Base-by-base conservation (phyloP, 331 rosid genomes). In the Phaseolus coccineus region DNA sequence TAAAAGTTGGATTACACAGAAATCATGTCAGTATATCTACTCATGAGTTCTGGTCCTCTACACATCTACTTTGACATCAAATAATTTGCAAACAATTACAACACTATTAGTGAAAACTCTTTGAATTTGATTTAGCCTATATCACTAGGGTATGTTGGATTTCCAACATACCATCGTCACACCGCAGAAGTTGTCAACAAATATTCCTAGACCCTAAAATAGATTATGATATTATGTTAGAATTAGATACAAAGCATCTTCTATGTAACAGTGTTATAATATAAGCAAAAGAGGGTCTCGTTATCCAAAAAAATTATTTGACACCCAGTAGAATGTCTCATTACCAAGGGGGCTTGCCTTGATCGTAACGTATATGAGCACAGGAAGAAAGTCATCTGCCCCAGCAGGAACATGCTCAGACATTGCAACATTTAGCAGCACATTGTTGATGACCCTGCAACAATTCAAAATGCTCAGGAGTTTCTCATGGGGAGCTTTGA, bases 331-430 rank as follows among this genome's bases (percentile, higher is more conserved):
- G 63, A 77, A 76, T 83, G 88, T 73, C 80, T 62, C 83, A 88
- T 92, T 88, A 92, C 93, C 91, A 86, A 90, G 89, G 74, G 73
- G 74, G 89, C 97, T 92, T 87, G 97, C 93, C 97, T 90, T 92
- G 91, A 92, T 92, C 30, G 70, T 86, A 58, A 92, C 89, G 76
- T 87, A 92, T 71, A 90, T 92, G 69, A 92, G 95, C 56, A 92
- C 90, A 40, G 95, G 93, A 57, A 90, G 95, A 77, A 92, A 90
- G 81, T 85, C 97, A 78, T 92, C 95, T 24, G 94, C 93, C 33
- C 97, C 97, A 8, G 89, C 91, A 13, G 91, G 87, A 35, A 81
- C 89, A 81, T 83, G 92, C 75, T 87, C 95, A 16, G 95, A 81
- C 84, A 87, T 77, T 27, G 97, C 84, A 44, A 82, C 92, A 83